phyloP scores from a whole-genome alignment of 164 flowering plant genomes.

The Paratinospora sagittata region DNA sequence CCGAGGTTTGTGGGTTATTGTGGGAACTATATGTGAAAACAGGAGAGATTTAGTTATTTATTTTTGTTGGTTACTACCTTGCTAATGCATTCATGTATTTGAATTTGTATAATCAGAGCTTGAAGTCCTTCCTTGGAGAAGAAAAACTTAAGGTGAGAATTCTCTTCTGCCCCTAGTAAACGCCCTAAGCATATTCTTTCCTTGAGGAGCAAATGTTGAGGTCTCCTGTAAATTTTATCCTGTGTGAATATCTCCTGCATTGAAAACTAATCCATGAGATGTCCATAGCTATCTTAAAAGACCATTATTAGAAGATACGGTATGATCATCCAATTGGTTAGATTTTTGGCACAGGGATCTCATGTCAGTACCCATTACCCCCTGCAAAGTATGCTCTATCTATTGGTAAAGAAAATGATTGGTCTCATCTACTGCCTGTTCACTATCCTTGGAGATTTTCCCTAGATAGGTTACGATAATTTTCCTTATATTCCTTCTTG shows the following conservation, averaged over 20 bases:
- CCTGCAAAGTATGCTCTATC: background rate
- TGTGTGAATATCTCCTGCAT: background rate
- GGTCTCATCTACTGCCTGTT: background rate
- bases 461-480: background rate
- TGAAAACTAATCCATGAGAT: background rate
- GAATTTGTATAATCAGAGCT: slow-evolving; percentile 47
- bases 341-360: background rate
- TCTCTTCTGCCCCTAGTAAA: background rate
- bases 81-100: slow-evolving; percentile 5
- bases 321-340: background rate
- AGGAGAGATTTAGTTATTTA: background rate
- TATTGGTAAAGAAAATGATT: background rate
- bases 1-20: background rate
- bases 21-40: too few species aligned
- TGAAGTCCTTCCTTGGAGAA: slow-evolving; percentile 83
- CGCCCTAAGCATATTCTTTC: background rate
- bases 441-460: too few species aligned
- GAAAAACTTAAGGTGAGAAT: slow-evolving; percentile 76
- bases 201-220: background rate
- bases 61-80: background rate
- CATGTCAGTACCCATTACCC: background rate
- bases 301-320: background rate
- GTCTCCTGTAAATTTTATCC: background rate
- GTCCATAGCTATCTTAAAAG: background rate
- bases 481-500: background rate